Evolutionary conservation across 352 stramenopile genomes (phyloP), one percentile per base, ranked within the genome.

Genomic region (Aphanomyces stellatus): DNA sequence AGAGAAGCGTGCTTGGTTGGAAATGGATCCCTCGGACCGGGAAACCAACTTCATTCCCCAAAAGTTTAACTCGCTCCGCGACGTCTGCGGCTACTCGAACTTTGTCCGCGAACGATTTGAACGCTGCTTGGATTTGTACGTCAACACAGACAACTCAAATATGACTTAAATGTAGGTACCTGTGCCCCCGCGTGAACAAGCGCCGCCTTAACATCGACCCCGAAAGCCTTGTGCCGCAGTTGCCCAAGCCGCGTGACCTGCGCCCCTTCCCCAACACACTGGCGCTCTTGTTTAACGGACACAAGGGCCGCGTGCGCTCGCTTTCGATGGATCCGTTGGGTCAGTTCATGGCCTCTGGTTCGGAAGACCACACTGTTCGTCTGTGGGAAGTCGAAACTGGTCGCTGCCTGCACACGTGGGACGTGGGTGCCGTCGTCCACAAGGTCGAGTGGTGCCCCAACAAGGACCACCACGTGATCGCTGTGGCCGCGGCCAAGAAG

Each of bases 81-180:
- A 96, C 34, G 96, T 99, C 34, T 93, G 93, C 46, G 95, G 89
- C 22, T 99, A 99, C 79, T 75, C 87, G 27, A 90, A 98, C 72
- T 96, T 98, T 49, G 92, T 99, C 30, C 94, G 95, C 69, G 98
- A 99, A 79, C 85, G 96, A n/a, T 99, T 99, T 75, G 97, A 99
- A 74, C 87, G 98, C 11, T 99, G 98, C 75, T 79, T 99, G 22
- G 98, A 99, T 85, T 80, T 99, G 37, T 99, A 99, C 80, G 33
- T 71, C 33, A 8, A 37, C 19, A 56, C n/a, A 43, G 13, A 27
- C 43, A 5, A 30, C 30, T 33, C 31, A 59, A 51, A 11, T n/a
- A 19, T 63, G 28, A 61, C 48, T 31, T 56, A 22, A 33, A 27
- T 65, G 19, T 62, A 67, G 61, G 28, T 67, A 67, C 25, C 76